Evolutionary conservation across 2,329 filamentous ascomycete species (phyloP).

Genomic region (Diaporthe vexans): DNA sequence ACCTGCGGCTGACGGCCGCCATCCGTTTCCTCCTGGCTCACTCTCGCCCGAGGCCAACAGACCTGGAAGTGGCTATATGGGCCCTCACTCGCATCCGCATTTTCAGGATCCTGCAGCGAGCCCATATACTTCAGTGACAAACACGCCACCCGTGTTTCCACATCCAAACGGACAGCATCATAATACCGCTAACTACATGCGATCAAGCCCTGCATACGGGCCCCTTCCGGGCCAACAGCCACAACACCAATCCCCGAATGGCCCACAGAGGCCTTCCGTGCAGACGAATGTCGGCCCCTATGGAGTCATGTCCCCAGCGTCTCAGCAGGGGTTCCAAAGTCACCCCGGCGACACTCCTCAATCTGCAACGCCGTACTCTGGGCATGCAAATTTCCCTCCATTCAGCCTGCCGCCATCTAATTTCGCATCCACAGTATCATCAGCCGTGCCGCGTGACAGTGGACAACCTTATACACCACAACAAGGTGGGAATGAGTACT

Average conservation of each 20-base stretch:
- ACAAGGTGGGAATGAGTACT: slow-evolving; percentile 54
- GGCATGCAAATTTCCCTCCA: slow-evolving; percentile 72
- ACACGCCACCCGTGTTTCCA: slow-evolving; percentile 55
- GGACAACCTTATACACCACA: slow-evolving; percentile 52
- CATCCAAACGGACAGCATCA: slow-evolving; percentile 52
- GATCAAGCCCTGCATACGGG: slow-evolving; percentile 55
- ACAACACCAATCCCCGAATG: slow-evolving; percentile 57
- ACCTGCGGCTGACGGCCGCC: slow-evolving; percentile 56
- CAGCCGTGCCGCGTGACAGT: slow-evolving; percentile 53
- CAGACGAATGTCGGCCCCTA: slow-evolving; percentile 65
- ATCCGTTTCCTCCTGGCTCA: slow-evolving; percentile 58
- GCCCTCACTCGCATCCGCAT: slow-evolving; percentile 60
- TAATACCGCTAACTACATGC: slow-evolving; percentile 61
- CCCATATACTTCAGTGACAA: slow-evolving; percentile 62
- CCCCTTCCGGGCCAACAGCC: slow-evolving; percentile 49
- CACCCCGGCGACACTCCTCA: slow-evolving; percentile 62
- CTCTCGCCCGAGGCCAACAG: slow-evolving; percentile 64
- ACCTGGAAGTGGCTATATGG: slow-evolving; percentile 58
- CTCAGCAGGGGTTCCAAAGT: slow-evolving; percentile 63
- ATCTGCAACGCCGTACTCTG: slow-evolving; percentile 63
- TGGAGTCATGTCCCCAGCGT: slow-evolving; percentile 66
- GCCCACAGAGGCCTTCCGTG: slow-evolving; percentile 60
- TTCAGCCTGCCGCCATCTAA: slow-evolving; percentile 75
- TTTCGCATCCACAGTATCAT: slow-evolving; percentile 60
- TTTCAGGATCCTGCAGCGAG: slow-evolving; percentile 59